Conservation (phyloP, 805 yeast genomes). For the Yarrowia sp. region DNA sequence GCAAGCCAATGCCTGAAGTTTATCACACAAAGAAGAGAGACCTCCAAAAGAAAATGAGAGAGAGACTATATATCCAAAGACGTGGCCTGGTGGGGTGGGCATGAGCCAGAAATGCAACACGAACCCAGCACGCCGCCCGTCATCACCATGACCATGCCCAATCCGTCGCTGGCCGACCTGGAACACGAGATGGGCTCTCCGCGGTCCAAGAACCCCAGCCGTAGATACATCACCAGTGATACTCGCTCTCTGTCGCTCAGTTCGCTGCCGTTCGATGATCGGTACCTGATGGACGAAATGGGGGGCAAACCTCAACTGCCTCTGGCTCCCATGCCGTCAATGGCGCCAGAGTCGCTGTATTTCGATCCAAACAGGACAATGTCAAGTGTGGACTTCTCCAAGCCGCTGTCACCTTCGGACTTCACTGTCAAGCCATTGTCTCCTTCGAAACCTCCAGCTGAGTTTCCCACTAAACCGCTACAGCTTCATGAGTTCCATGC, state of each 20-base stretch:
- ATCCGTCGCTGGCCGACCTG: slow-evolving; percentile 27
- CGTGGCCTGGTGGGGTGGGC: not conserved
- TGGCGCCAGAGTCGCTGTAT: not conserved
- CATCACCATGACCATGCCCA: slow-evolving; percentile 11
- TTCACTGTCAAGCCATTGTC: too few species aligned
- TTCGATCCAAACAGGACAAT: not conserved
- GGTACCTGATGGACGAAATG: not conserved
- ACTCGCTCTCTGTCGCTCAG: slow-evolving; percentile 3
- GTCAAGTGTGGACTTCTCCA: too few species aligned
- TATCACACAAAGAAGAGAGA: slow-evolving; percentile 3
- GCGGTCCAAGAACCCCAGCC: slow-evolving; percentile 4
- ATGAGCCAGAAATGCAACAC: not conserved
- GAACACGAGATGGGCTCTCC: not conserved
- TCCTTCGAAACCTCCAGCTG: too few species aligned
- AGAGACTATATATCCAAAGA: slow-evolving; percentile 21
- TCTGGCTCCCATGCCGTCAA: slow-evolving; percentile 5
- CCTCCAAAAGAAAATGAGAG: slow-evolving; percentile 7
- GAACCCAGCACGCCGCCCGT: slow-evolving; percentile 10
- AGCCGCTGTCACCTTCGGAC: not conserved
- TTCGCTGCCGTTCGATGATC: slow-evolving; percentile 17
- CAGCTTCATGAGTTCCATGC: too few species aligned
- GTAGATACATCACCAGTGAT: slow-evolving; percentile 27
- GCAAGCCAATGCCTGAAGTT: slow-evolving; percentile 1
- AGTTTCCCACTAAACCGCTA: too few species aligned
- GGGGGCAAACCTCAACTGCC: not conserved